phyloP scores from a whole-genome alignment of 768 basidiomycete genomes.

The Collybia nuda region DNA sequence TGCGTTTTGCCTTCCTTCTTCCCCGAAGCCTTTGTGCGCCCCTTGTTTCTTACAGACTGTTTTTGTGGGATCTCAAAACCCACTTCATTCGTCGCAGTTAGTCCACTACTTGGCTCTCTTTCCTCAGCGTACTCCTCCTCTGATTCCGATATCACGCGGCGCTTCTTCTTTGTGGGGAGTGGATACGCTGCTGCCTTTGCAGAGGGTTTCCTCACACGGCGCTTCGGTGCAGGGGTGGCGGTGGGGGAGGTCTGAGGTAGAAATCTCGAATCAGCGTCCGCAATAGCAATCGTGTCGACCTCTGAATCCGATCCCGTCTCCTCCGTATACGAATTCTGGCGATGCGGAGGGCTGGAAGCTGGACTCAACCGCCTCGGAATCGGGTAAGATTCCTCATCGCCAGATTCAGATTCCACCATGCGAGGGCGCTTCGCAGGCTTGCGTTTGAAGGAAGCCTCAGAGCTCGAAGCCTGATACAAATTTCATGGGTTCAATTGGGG shows the following conservation, averaged over 20 bases:
- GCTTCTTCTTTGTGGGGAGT: constrained; percentile 16
- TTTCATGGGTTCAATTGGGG: too few relatives aligned
- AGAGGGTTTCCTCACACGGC: constrained; percentile 6
- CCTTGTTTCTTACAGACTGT: too few relatives aligned
- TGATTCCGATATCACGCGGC: constrained; percentile 19
- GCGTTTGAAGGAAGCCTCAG: neutral
- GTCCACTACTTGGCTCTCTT: constrained; percentile 13
- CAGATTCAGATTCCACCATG: constrained; percentile 23
- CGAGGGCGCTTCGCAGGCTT: constrained; percentile 21
- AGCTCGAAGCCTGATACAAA: too few relatives aligned
- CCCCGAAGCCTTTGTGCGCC: neutral
- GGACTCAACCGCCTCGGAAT: constrained; percentile 1
- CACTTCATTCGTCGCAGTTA: constrained; percentile 11
- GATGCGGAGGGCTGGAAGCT: constrained; percentile 5
- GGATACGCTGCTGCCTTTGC: constrained; percentile 5
- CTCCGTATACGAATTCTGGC: constrained; percentile 5
- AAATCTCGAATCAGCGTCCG: constrained; percentile 6
- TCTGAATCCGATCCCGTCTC: constrained; percentile 13
- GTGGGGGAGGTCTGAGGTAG: constrained; percentile 1
- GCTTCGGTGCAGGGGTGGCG: constrained; percentile 3
- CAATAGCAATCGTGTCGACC: neutral
- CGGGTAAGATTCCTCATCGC: constrained; percentile 21
- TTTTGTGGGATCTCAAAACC: neutral
- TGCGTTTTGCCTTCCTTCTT: constrained; percentile 29
- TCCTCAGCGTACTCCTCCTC: constrained; percentile 14